A percentile compares a stretch with the other conserved stretches of the same genome.
Evolutionary conservation across 306 rosid species (phyloP).

Genomic region (Vicia faba): DNA sequence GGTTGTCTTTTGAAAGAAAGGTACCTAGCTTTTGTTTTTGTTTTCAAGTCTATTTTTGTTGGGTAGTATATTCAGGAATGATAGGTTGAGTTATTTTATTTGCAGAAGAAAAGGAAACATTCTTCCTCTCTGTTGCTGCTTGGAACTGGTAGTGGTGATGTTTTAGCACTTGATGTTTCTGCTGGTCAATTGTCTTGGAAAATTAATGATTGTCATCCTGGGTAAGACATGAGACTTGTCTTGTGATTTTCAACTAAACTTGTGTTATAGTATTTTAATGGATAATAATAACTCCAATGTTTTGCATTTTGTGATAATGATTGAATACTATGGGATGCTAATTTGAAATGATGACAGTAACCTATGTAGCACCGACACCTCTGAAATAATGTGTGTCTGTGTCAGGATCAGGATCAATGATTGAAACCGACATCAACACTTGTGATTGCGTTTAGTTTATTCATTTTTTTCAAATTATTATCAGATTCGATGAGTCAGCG

Average conservation of each 20-base stretch:
- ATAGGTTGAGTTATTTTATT: conserved; percentile 20
- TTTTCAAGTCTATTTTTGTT: not conserved
- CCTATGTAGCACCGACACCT: not conserved
- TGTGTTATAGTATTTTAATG: conserved; percentile 3
- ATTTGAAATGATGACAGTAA: not conserved
- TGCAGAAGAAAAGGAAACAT: conserved; percentile 81
- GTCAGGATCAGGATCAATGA: too few species aligned
- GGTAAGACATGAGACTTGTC: conserved; percentile 50
- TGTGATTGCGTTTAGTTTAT: too few species aligned
- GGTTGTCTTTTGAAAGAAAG: conserved; percentile 77
- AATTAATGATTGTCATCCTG: conserved; percentile 82
- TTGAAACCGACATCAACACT: too few species aligned
- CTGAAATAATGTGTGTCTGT: not conserved
- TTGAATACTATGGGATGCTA: not conserved
- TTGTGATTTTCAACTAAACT: not conserved
- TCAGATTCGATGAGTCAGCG: too few species aligned
- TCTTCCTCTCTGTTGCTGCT: conserved; percentile 65
- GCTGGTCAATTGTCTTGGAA: conserved; percentile 87
- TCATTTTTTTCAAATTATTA: too few species aligned
- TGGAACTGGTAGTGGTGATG: conserved; percentile 93
- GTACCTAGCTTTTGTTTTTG: conserved; percentile 32
- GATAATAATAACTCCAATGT: not conserved
- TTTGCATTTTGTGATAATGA: conserved; percentile 2
- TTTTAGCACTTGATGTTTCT: conserved; percentile 77
- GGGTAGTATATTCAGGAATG: conserved; percentile 8